Conservation (phyloP, 106 monocot genomes). For the Chionographis japonica region DNA sequence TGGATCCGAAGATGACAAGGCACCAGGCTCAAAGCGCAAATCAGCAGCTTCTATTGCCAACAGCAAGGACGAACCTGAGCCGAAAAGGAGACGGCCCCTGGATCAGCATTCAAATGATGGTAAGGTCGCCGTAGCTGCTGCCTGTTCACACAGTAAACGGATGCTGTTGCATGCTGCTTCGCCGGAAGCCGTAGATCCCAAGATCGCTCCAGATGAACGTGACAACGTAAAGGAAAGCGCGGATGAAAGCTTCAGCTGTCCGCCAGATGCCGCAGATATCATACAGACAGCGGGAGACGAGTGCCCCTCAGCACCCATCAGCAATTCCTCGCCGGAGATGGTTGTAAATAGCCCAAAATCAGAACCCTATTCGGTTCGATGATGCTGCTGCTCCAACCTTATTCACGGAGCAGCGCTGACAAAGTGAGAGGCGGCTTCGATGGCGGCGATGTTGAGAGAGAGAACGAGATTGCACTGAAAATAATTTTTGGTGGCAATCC, state of each 20-base stretch:
- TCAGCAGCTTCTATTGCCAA: constrained; percentile 6
- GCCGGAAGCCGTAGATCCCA: background rate
- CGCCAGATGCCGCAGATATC: constrained; percentile 1
- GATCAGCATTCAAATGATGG: constrained; percentile 23
- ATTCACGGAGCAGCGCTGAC: too few species aligned
- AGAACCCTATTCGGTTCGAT: constrained; percentile 36
- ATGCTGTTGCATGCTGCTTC: background rate
- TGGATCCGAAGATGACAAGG: constrained; percentile 15
- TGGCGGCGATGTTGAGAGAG: too few species aligned
- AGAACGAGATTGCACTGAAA: too few species aligned
- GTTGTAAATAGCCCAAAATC: constrained; percentile 13
- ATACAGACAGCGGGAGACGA: constrained; percentile 11
- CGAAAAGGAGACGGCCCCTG: constrained; percentile 35
- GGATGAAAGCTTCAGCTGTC: constrained; percentile 3
- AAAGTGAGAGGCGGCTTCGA: too few species aligned
- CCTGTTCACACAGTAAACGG: constrained; percentile 5
- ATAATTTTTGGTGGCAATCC: too few species aligned
- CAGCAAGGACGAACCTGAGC: constrained; percentile 14
- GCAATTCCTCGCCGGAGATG: constrained; percentile 13
- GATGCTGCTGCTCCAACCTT: background rate
- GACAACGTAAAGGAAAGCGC: constrained; percentile 16
- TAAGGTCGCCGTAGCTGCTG: constrained; percentile 20
- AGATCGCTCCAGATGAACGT: constrained; percentile 1
- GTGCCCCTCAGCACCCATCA: constrained; percentile 1
- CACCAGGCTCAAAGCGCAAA: constrained; percentile 32